Evolutionary conservation across 1,139 yeast species (phyloP), one percentile per base, ranked within the genome.

Genomic region (Sugiyamaella pinicola): DNA sequence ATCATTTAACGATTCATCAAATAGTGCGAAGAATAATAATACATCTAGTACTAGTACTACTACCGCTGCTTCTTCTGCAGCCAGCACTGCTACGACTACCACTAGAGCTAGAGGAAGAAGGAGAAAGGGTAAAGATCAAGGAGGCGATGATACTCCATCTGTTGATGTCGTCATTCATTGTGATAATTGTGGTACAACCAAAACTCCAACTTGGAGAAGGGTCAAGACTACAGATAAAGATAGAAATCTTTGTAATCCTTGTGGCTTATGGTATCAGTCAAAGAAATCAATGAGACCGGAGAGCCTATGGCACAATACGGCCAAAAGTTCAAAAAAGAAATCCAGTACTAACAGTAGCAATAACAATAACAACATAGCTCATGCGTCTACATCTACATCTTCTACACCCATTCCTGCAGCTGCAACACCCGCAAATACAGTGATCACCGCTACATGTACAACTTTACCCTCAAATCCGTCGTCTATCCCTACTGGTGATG

Each of bases 151-250:
- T 21, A 17, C n/a, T 6, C 28, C 46, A 18, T 31, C 28, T 3
- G 33, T 21, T 28, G 49, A 42, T n/a, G 35, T 28, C 7, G 28
- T 28, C 9, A 17, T 21, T 7, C 44, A 50, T 17, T 73, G 76
- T 55, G 63, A 60, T 19, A 73, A 73, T 60, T 73, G 76, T 54
- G 73, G 74, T 10, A 63, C 63, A 12, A 62, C 61, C 9, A 55
- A 60, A 34, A 71, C 75, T 1, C 56, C 70, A 3, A 64, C 71
- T 1, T 73, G 77, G 76, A 60, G 76, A 40, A 55, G 61, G 17
- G 55, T 64, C 22, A 54, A 57, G 19, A 54, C 57, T 15, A 60
- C 52, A 22, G 63, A 60, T 28, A 35, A 59, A 26, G 61, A 56
- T 52, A 52, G 51, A 34, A 53, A 59, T 22, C 58, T 70, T 26